Percentiles rank a stretch among this genome's conserved stretches.
These are phyloP conservation scores for Mortierella polycephala DNA, from an alignment of 371 early-diverging fungal species.

Conservation along the genomic window DNA sequence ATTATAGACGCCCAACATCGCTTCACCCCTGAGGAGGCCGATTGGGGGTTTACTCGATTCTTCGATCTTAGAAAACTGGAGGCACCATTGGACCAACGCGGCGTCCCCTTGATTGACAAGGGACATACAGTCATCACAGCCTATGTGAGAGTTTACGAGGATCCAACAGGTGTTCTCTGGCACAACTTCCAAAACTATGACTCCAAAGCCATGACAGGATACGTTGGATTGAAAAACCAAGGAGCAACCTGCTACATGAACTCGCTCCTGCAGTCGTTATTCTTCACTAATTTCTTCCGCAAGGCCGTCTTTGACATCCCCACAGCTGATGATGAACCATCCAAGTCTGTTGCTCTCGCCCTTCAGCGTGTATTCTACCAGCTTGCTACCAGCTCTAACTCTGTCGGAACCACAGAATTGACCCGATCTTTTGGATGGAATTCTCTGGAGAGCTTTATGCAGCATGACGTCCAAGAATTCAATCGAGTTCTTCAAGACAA, in stretches of 20 bases:
- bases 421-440: conserved; percentile 99
- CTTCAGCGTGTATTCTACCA: conserved; percentile 97
- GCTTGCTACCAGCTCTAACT: conserved; percentile 72
- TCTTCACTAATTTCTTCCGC: conserved; percentile 95
- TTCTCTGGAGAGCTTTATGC: conserved; percentile 92
- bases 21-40: conserved; percentile 84
- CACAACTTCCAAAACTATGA: conserved; percentile 90
- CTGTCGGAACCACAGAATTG: conserved; percentile 93
- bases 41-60: conserved; percentile 96
- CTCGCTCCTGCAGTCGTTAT: conserved; percentile 97
- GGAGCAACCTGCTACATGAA: conserved; percentile 99
- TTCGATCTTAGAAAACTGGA: conserved; percentile 67
- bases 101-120: conserved; percentile 74
- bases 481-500: conserved; percentile 97
- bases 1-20: conserved; percentile 83
- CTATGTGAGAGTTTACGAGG: conserved; percentile 83
- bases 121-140: conserved; percentile 78
- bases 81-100: conserved; percentile 57
- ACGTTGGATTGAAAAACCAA: conserved; percentile 96
- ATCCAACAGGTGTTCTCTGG: conserved; percentile 94
- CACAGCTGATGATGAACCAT: conserved; percentile 87
- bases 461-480: conserved; percentile 98
- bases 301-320: conserved; percentile 93
- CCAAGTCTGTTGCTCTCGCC: conserved; percentile 87
- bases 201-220: conserved; percentile 92